Evolutionary conservation across 108 stramenopile species (phyloP), one percentile per base, ranked within the genome.

Genomic region (Nitzschia sp.): DNA sequence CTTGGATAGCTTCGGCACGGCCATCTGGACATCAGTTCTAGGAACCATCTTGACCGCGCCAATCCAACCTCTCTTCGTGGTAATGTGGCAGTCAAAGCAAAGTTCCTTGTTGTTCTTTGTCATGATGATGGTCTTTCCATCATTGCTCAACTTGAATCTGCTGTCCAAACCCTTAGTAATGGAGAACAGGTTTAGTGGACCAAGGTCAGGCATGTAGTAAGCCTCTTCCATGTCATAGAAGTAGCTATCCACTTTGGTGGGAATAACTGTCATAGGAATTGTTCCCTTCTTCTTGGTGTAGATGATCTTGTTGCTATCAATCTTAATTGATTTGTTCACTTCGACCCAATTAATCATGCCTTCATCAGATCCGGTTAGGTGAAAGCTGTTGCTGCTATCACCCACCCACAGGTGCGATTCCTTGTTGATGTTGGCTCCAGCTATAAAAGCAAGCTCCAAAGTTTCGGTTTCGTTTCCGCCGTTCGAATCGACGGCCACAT

Each of bases 301-400:
- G 21, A 54, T 54, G 5, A 6, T 54, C 23, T 54, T 54, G 23
- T 18, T 5, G 21, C 21, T n/a, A 23, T 5, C 53, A 24, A 54
- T 8, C 23, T 54, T 54, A n/a, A 54, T 54, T 17, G 18, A 6
- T 6, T 18, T 6, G 6, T 54, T 54, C 5, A 23, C n/a, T 6
- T 54, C 19, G n/a, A 18, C 23, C 58, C 11, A 13, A n/a, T 32
- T n/a, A 31, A 59, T 30, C 58, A 32, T 59, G 27, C 58, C 58
- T 30, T 27, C 27, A 18, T 59, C 58, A 5, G 11, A 27, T 11
- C 8, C 6, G 27, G 17, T 24, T n/a, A 32, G 25, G 28, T 59
- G 58, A 29, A 6, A 4, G 8, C 11, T 23, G 13, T 15, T 24
- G 8, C 58, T 29, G 15, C 30, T 59, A n/a, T 59, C 58, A 23